Percentiles rank a stretch among this genome's conserved stretches.
phyloP scores from a whole-genome alignment of 805 yeast species.

The Sungouiozyma intestinalis region DNA sequence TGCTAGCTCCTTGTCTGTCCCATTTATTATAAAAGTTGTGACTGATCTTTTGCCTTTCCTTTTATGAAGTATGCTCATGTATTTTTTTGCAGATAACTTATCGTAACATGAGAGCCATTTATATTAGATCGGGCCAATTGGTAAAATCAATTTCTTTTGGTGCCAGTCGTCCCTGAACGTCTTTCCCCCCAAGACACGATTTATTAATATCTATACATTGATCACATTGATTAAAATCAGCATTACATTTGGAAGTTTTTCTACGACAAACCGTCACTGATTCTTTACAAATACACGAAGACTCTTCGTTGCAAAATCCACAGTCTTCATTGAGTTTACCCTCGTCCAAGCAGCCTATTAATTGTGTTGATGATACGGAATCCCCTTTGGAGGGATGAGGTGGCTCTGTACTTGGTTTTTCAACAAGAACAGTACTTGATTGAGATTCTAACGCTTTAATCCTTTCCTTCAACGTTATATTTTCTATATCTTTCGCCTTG shows the following conservation, averaged over 20 bases:
- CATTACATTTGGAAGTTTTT: slow-evolving; percentile 26
- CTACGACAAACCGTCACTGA: slow-evolving; percentile 27
- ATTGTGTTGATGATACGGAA: neutral
- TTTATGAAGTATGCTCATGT: neutral
- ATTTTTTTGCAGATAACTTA: no score
- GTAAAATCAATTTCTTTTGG: slow-evolving; percentile 8
- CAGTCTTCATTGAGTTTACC: slow-evolving; percentile 30
- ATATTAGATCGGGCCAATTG: neutral
- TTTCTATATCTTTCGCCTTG: slow-evolving; percentile 8
- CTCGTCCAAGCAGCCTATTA: neutral
- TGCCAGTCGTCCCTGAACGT: neutral
- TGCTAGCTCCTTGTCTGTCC: slow-evolving; percentile 12
- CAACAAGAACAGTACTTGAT: neutral
- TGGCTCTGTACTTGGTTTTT: neutral
- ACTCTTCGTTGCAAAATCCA: slow-evolving; percentile 87
- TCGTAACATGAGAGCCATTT: no score
- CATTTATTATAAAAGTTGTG: slow-evolving; percentile 3
- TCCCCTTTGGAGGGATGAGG: neutral
- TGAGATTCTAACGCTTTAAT: neutral
- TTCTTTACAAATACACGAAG: slow-evolving; percentile 88
- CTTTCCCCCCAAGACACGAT: slow-evolving; percentile 13
- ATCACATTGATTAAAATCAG: slow-evolving; percentile 44
- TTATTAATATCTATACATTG: slow-evolving; percentile 32
- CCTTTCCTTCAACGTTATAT: slow-evolving; percentile 26
- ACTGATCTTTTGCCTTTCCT: neutral